These are phyloP conservation scores for Cryptococcus depauperatus DNA, from an alignment of 1,284 basidiomycete genomes.

Conservation along the genomic window DNA sequence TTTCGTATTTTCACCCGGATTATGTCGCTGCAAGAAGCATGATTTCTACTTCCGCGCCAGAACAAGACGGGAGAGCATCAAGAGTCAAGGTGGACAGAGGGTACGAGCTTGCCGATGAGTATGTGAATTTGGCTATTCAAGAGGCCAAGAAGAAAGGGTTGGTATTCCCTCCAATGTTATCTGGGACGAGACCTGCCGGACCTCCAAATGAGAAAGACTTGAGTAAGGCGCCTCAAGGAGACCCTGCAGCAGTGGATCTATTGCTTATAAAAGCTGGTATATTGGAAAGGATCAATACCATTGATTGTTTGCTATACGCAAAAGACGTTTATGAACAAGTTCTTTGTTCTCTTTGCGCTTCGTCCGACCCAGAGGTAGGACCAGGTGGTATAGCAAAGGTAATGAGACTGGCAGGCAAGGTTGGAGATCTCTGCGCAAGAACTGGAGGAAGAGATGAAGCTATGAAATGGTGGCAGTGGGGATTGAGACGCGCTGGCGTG, in stretches of 20 bases:
- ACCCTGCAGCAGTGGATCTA: constrained; percentile 54
- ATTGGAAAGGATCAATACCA: constrained; percentile 60
- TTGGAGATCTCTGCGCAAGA: constrained; percentile 35
- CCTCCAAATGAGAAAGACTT: constrained; percentile 8
- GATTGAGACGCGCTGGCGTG: constrained; percentile 25
- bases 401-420: constrained; percentile 37
- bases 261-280: constrained; percentile 56
- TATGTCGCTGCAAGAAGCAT: constrained; percentile 20
- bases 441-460: constrained; percentile 29
- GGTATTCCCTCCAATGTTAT: constrained; percentile 32
- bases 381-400: constrained; percentile 18
- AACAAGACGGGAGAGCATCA: neutral
- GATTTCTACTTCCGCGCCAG: constrained; percentile 11
- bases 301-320: constrained; percentile 53
- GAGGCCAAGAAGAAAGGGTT: constrained; percentile 30
- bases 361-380: constrained; percentile 4
- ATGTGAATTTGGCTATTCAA: constrained; percentile 32
- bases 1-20: constrained; percentile 22
- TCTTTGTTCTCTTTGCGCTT: constrained; percentile 16
- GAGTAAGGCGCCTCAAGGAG: constrained; percentile 11
- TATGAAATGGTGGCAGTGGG: constrained; percentile 40
- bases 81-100: constrained; percentile 29
- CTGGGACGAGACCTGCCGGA: constrained; percentile 10
- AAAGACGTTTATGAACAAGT: constrained; percentile 58
- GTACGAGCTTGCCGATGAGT: constrained; percentile 41